phyloP scores from a whole-genome alignment of 352 stramenopile genomes.

The Thraustochytrium striatum region DNA sequence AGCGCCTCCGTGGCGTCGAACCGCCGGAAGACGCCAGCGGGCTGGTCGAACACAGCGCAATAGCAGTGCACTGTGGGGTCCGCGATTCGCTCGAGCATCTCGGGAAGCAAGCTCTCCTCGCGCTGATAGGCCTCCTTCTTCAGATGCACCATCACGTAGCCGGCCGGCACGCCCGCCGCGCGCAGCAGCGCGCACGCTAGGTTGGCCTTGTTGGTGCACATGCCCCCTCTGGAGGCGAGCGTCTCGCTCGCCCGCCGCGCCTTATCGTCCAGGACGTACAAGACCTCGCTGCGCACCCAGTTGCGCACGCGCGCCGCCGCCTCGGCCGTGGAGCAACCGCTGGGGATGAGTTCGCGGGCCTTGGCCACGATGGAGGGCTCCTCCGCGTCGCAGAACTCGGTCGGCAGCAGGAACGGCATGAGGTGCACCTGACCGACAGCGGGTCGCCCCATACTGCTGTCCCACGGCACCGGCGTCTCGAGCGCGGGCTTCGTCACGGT shows the following conservation, averaged over 20 bases:
- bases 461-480: background rate
- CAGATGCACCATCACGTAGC: slow-evolving; percentile 22
- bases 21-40: background rate
- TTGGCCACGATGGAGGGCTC: background rate
- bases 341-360: slow-evolving; percentile 2
- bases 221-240: background rate
- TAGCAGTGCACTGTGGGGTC: slow-evolving; percentile 33
- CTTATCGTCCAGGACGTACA: slow-evolving; percentile 3
- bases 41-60: background rate
- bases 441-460: background rate
- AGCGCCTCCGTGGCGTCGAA: slow-evolving; percentile 18
- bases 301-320: background rate
- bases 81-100: slow-evolving; percentile 7
- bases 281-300: slow-evolving; percentile 2
- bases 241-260: slow-evolving; percentile 23
- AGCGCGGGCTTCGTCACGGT: background rate
- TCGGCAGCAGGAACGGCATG: background rate
- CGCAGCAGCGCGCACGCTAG: background rate
- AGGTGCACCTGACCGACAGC: background rate
- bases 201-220: slow-evolving; percentile 34
- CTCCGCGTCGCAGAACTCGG: slow-evolving; percentile 17
- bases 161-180: slow-evolving; percentile 15
- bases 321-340: background rate
- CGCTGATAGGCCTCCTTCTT: background rate
- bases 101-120: background rate